Percentiles rank a stretch among this genome's conserved stretches.
These are phyloP conservation scores for Trichosporon sp. DNA, from an alignment of 1,284 basidiomycete genomes.

Conservation along the genomic window DNA sequence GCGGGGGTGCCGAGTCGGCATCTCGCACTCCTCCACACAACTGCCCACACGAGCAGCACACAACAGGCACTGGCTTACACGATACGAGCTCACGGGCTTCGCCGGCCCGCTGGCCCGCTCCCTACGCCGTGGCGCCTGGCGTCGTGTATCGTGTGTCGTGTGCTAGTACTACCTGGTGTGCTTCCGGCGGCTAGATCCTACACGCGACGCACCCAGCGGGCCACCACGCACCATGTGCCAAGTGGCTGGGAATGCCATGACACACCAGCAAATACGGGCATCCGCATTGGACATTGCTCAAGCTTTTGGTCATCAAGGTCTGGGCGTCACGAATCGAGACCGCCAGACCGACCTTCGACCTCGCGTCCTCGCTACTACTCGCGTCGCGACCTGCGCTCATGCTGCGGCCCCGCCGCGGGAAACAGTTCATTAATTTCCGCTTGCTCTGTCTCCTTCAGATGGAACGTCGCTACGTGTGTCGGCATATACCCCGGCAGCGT, in stretches of 20 bases:
- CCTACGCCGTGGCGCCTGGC: background rate
- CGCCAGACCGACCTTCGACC: background rate
- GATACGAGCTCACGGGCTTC: background rate
- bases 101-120: background rate
- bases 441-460: background rate
- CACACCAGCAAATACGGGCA: background rate
- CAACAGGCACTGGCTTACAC: background rate
- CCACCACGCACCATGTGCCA: background rate
- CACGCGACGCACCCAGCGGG: background rate
- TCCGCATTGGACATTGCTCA: constrained; percentile 1
- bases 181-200: constrained; percentile 1
- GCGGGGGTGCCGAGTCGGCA: constrained; percentile 3
- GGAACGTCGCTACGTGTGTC: background rate
- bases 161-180: background rate
- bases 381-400: background rate
- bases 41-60: background rate
- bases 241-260: constrained; percentile 1
- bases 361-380: background rate
- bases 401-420: background rate
- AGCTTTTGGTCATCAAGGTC: background rate
- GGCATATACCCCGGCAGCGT: background rate
- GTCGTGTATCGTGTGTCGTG: constrained; percentile 4
- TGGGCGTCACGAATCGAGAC: constrained; percentile 5
- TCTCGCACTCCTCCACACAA: background rate
- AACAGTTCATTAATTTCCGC: background rate